These are phyloP conservation scores for Monosporozyma servazzii DNA, from an alignment of 805 yeast genomes.

Conservation along the genomic window DNA sequence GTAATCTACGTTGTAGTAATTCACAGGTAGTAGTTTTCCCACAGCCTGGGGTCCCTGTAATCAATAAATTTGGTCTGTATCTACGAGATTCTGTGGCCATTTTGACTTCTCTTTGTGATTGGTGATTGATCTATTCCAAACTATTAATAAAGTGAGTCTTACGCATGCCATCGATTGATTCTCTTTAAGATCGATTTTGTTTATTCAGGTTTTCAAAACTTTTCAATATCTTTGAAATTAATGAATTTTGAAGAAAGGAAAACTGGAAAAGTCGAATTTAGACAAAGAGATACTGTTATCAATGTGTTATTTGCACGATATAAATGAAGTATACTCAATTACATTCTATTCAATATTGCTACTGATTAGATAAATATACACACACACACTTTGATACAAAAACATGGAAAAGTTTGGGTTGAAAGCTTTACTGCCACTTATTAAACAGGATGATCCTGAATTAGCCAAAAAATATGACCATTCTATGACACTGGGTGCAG, in stretches of 20 bases:
- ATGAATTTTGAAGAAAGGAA: not conserved
- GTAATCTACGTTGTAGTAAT: conserved; percentile 20
- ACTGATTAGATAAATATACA: not conserved
- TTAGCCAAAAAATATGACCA: conserved; percentile 19
- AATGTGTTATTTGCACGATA: not conserved
- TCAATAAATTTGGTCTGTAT: conserved; percentile 60
- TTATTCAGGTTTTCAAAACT: not conserved
- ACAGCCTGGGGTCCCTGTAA: conserved; percentile 87
- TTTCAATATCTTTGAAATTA: not conserved
- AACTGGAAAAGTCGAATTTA: not conserved
- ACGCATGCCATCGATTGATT: not conserved
- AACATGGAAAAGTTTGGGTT: conserved; percentile 28
- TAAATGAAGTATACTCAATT: not conserved
- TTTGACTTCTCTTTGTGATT: not conserved
- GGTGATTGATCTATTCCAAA: not conserved
- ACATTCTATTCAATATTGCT: not conserved
- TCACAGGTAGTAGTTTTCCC: conserved; percentile 31
- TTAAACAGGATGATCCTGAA: conserved; percentile 24
- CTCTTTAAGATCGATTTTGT: not conserved
- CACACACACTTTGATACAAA: no score
- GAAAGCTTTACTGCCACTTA: conserved; percentile 25
- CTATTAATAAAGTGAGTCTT: not conserved
- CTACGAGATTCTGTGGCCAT: conserved; percentile 14
- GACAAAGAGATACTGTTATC: not conserved
- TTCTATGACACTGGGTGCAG: conserved; percentile 29